These are phyloP conservation scores for Dactylella cylindrospora DNA, from an alignment of 2,329 filamentous ascomycete genomes.

Conservation along the genomic window DNA sequence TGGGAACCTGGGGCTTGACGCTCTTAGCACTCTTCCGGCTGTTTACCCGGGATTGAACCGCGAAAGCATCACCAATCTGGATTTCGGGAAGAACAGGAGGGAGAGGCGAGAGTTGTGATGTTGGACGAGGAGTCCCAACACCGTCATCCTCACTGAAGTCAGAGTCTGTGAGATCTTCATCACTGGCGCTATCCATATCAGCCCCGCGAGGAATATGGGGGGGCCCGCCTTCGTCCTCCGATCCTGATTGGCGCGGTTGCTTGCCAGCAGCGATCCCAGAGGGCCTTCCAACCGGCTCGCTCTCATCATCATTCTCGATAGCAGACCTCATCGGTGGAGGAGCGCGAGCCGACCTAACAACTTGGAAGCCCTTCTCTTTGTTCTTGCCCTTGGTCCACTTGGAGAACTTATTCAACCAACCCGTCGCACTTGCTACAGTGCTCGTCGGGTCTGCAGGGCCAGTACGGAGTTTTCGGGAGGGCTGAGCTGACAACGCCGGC, in stretches of 20 bases:
- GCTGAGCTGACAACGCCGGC: constrained; percentile 74
- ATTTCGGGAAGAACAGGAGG: constrained; percentile 62
- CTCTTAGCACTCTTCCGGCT: constrained; percentile 51
- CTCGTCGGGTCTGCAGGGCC: constrained; percentile 93
- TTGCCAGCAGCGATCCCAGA: constrained; percentile 49
- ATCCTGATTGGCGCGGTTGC: constrained; percentile 63
- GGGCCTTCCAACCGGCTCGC: constrained; percentile 52
- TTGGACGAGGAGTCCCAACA: constrained; percentile 51
- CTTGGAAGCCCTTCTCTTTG: constrained; percentile 85
- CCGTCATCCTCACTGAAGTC: constrained; percentile 53
- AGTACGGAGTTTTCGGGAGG: constrained; percentile 82
- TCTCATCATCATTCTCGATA: constrained; percentile 67
- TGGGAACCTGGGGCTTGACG: constrained; percentile 62
- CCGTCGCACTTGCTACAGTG: constrained; percentile 81
- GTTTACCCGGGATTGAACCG: constrained; percentile 50
- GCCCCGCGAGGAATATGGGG: not conserved
- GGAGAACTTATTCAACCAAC: constrained; percentile 73
- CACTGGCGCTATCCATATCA: constrained; percentile 34
- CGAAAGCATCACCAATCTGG: constrained; percentile 62
- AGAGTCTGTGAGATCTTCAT: constrained; percentile 44
- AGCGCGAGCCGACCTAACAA: constrained; percentile 85
- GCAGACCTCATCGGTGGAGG: constrained; percentile 71
- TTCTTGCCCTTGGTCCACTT: constrained; percentile 44
- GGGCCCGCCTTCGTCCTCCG: constrained; percentile 35
- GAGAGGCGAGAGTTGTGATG: constrained; percentile 54